Evolutionary conservation across 129 eudicot genomes (phyloP).

Genomic region (Deinandra increscens): DNA sequence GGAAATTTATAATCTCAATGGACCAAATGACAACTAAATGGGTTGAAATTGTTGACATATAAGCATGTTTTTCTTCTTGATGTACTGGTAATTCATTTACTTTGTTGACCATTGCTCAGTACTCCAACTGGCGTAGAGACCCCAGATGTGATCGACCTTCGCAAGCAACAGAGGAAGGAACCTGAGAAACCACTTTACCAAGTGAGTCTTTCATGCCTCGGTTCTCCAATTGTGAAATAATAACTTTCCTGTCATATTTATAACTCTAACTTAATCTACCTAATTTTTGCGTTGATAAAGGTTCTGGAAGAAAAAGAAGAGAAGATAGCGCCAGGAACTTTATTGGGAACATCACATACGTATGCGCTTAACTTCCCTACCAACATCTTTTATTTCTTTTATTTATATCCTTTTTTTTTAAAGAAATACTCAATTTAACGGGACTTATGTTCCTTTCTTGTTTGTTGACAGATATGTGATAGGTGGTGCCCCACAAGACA

Average conservation of each 20-base stretch:
- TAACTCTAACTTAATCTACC: neutral
- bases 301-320: slow-evolving; percentile 98
- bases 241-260: neutral
- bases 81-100: neutral
- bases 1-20: neutral
- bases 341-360: slow-evolving; percentile 85
- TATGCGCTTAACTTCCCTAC: slow-evolving; percentile 31
- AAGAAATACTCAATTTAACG: neutral
- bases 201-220: slow-evolving; percentile 32
- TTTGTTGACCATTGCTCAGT: slow-evolving; percentile 31
- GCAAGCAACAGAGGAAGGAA: slow-evolving; percentile 97
- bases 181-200: slow-evolving; percentile 96
- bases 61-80: neutral
- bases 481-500: slow-evolving; percentile 81
- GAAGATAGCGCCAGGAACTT: slow-evolving; percentile 87
- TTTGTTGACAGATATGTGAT: slow-evolving; percentile 63
- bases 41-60: neutral
- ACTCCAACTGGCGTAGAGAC: slow-evolving; percentile 99
- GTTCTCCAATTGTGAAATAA: neutral
- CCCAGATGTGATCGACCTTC: slow-evolving; percentile 97
- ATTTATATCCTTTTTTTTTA: neutral
- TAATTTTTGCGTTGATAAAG: slow-evolving; percentile 33
- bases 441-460: neutral
- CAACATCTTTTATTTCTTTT: neutral
- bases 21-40: neutral